Evolutionary conservation across 208 protist genomes (phyloP), one percentile per base, ranked within the genome.

Genomic region (Leishmania aethiopica): DNA sequence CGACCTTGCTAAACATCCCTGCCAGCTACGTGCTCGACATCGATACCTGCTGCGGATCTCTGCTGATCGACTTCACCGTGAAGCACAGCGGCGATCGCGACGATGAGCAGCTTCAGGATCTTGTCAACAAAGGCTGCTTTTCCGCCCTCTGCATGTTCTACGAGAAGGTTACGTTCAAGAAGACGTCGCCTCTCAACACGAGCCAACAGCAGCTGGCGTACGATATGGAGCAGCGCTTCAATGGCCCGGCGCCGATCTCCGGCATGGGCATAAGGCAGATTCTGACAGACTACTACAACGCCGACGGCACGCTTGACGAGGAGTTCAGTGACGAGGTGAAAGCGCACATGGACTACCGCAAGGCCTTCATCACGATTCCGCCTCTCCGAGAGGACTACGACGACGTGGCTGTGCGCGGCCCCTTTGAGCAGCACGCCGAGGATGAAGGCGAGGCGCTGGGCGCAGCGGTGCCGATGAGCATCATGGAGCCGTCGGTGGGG

Each of bases 171-270:
- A 93, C 88, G 32, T 86, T 86, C 76, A 88, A 89, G 78, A 88
- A 88, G 84, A 91, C 91, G 15, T 86, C 77, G 77, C 90, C 89
- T 15, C 80, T 96, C 72, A 96, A 94, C 87, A 95, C 91, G 3
- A 60, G 80, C n/a, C 81, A 89, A 82, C 91, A 94, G 82, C 79
- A 87, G 72, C 71, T 75, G 13, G 80, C 59, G 55, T 92, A 85
- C 76, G 83, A 83, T 32, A 66, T 72, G 42, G 75, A 87, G 71
- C 55, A 86, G 66, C 49, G 72, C 40, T 55, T 77, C 22, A 53
- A 59, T 45, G 78, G 76, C 28, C 64, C 79, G 42, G 25, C 84
- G 47, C 88, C 89, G 78, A 88, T 95, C 83, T 88, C 90, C 17
- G 93, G 93, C 55, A 89, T 89, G 80, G 93, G 91, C 57, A 77